Conservation (phyloP, 2,329 filamentous ascomycete species). For the Akanthomyces dipterigenus region DNA sequence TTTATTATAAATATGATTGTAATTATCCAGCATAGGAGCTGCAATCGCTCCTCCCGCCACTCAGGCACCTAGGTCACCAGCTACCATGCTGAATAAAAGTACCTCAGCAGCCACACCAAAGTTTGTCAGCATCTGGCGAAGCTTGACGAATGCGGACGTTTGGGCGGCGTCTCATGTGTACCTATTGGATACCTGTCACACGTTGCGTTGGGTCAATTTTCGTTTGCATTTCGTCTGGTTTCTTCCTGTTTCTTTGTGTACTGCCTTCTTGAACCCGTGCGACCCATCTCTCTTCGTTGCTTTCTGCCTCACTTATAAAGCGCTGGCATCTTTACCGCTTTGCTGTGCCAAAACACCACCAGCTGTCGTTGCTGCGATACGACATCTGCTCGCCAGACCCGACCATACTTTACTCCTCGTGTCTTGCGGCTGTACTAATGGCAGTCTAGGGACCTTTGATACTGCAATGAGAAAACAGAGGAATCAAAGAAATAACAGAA, state of each 20-base stretch:
- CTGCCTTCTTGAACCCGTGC: background rate
- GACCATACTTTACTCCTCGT: background rate
- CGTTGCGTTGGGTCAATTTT: background rate
- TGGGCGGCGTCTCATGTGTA: background rate
- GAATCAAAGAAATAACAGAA: no score
- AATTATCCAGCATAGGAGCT: background rate
- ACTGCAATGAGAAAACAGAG: no score
- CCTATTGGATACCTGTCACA: background rate
- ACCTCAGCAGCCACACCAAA: background rate
- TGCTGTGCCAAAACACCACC: no score
- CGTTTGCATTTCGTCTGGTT: background rate
- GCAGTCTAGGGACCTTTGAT: background rate
- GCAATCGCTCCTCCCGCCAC: background rate
- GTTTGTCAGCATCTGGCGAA: slow-evolving; percentile 7
- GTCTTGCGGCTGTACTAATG: background rate
- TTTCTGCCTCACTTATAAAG: no score
- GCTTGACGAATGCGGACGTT: background rate
- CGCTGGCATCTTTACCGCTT: no score
- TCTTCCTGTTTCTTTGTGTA: background rate
- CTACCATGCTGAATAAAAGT: background rate
- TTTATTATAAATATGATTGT: background rate
- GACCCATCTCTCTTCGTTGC: no score
- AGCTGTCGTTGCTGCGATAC: background rate
- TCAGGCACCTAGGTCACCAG: background rate
- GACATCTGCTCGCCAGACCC: background rate